These are phyloP conservation scores for Fusarium humuli DNA, from an alignment of 2,329 filamentous ascomycete genomes.

Conservation along the genomic window DNA sequence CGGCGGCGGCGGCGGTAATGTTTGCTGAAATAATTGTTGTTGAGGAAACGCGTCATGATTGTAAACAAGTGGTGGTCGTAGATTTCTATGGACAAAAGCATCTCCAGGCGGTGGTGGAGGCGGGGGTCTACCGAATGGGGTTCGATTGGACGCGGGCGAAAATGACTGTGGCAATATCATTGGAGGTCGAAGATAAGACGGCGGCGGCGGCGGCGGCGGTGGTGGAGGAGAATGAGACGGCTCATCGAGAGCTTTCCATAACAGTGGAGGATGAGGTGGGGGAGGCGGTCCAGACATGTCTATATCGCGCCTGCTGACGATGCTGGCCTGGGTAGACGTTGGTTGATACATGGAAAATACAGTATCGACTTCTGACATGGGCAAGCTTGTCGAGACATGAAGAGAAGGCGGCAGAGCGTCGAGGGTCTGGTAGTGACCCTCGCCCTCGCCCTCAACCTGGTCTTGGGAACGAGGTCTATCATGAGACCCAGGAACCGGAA, in stretches of 20 bases:
- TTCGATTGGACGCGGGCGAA: conserved; percentile 3
- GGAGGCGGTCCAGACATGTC: conserved; percentile 37
- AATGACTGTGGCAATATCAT: conserved; percentile 10
- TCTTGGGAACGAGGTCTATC: conserved; percentile 11
- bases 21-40: conserved; percentile 7
- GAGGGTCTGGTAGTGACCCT: conserved; percentile 21
- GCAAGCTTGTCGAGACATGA: conserved; percentile 38
- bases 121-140: conserved; percentile 8
- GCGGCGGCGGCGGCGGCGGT: background rate
- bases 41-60: conserved; percentile 14
- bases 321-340: conserved; percentile 48
- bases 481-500: conserved; percentile 34
- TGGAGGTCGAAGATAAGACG: conserved; percentile 20
- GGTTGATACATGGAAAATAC: conserved; percentile 44
- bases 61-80: conserved; percentile 21
- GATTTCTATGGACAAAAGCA: conserved; percentile 16
- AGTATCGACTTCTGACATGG: conserved; percentile 47
- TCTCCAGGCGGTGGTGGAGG: conserved; percentile 27
- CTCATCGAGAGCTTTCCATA: conserved; percentile 14
- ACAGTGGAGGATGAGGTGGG: conserved; percentile 30
- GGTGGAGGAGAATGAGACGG: background rate
- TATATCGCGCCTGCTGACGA: conserved; percentile 44
- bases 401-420: conserved; percentile 30
- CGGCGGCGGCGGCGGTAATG: conserved; percentile 15
- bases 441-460: conserved; percentile 18